phyloP scores from a whole-genome alignment of 176 grass and related monocot genomes.

The Hsuehochloa calcarea region DNA sequence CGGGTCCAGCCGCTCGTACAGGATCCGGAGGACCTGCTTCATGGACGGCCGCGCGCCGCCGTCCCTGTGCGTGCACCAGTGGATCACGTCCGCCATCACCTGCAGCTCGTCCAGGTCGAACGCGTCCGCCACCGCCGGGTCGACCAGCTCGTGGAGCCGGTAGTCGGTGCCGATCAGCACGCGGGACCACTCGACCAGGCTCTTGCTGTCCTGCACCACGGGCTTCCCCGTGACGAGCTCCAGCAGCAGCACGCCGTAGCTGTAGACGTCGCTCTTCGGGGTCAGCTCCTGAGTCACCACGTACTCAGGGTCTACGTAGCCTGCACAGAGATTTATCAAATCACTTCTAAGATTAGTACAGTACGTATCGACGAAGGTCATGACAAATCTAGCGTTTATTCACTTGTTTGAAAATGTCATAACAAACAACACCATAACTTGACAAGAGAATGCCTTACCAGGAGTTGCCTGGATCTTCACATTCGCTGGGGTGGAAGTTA shows the following conservation, averaged over 20 bases:
- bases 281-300: conserved; percentile 57
- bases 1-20: conserved; percentile 78
- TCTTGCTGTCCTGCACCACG: conserved; percentile 42
- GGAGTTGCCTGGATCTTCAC: conserved; percentile 52
- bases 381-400: background rate
- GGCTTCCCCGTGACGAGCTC: conserved; percentile 82
- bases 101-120: conserved; percentile 84
- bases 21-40: conserved; percentile 89
- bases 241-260: conserved; percentile 80
- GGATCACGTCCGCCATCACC: conserved; percentile 72
- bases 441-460: conserved; percentile 42
- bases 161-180: conserved; percentile 66
- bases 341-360: background rate
- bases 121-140: conserved; percentile 62
- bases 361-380: too few species aligned
- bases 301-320: conserved; percentile 74
- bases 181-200: conserved; percentile 63
- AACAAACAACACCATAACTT: background rate
- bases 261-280: conserved; percentile 83
- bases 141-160: conserved; percentile 66
- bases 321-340: conserved; percentile 34
- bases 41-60: conserved; percentile 64
- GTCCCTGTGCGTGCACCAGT: conserved; percentile 76
- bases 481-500: conserved; percentile 30
- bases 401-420: background rate